Evolutionary conservation across 805 yeast species (phyloP), one percentile per base, ranked within the genome.

Genomic region (Cyberlindnera xylosilytica): DNA sequence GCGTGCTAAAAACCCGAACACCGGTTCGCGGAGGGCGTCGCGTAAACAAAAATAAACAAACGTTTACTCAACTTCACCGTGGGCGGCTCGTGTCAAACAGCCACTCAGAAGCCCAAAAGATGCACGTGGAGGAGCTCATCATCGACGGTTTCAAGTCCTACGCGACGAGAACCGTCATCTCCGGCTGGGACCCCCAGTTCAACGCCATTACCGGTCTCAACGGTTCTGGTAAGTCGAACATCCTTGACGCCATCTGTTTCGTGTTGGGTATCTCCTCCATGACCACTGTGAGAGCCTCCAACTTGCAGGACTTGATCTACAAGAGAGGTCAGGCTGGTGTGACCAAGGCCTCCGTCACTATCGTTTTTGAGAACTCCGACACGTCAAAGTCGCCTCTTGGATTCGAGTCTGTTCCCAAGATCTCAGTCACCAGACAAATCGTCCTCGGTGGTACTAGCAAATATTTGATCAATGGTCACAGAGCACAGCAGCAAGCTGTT

Each of bases 291-390:
- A 74, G 99, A 60, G 99, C 99, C 0, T 82, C 88, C 6, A 90
- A 83, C 58, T 69, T 90, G 31, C 97, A 91, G 58, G 99, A 93
- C 63, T 76, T 93, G 60, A 93, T 93, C 38, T 93, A 93, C 62
- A 93, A 93, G 56, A 78, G 98, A 54, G 99, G 99, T 11, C 99
- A 93, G 62, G 98, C 99, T 0, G 98, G 98, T 51, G 91, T 91
- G 12, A 90, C 97, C 2, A 90, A 88, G 60, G 99, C 99, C 1
- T 83, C 93, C 57, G 99, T 93, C 2, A 90, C 98, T 0, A 88
- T 93, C 40, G 96, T 93, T 1, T 95, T 93, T 61, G 95, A 91
- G 63, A 95, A 93, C 57, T 56, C 75, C 11, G 97, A 91, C 52
- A 73, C 76, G 42, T 60, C 76, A 3, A 81, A 78, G 49, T 79